Evolutionary conservation across 768 basidiomycete genomes (phyloP), one percentile per base, ranked within the genome.

Genomic region (Tylopilus plumbeoviolaceoides): DNA sequence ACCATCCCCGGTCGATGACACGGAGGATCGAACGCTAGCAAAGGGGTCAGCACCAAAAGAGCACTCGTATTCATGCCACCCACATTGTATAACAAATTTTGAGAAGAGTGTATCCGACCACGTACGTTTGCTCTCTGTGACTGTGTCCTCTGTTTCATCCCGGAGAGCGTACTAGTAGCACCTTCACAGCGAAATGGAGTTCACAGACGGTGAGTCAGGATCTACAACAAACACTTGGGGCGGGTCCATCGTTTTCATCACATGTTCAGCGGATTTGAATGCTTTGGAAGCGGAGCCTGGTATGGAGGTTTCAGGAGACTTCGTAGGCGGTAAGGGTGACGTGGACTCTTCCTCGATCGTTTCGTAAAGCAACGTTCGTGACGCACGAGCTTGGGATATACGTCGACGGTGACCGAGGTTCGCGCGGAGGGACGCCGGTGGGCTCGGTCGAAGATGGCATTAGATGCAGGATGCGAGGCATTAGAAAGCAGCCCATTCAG

Each of bases 71-170:
- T 12, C 15, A 5, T 31, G 48, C 9, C 6, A 76, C 84, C 70
- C 62, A 89, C 89, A 78, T 69, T 91, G 88, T 39, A 88, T 25
- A 7, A 84, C 83, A 45, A 78, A 89, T 17, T 83, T 23, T 0
- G 87, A 90, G 59, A 87, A 84, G 0, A 87, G 79, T 0, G 89
- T 91, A 59, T 91, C 89, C 0, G 59, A 44, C 89, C 87, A 90
- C 1, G 67, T 56, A 10, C 74, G 76, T 66, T 80, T 75, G 61
- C 89, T 91, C 63, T 89, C 87, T 74, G 23, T 23, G 23, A 23
- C 23, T 23, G 23, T 23, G 23, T 23, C 78, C 35, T 86, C 75
- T 6, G 79, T 88, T 67, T 91, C 88, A 46, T 84, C 79, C 36
- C 79, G 75, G 21, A 90, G 75, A 2, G 84, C 83, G 59, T 83